These are phyloP conservation scores for Micromonas pusilla DNA, from an alignment of 139 green algal species.

Conservation along the genomic window DNA sequence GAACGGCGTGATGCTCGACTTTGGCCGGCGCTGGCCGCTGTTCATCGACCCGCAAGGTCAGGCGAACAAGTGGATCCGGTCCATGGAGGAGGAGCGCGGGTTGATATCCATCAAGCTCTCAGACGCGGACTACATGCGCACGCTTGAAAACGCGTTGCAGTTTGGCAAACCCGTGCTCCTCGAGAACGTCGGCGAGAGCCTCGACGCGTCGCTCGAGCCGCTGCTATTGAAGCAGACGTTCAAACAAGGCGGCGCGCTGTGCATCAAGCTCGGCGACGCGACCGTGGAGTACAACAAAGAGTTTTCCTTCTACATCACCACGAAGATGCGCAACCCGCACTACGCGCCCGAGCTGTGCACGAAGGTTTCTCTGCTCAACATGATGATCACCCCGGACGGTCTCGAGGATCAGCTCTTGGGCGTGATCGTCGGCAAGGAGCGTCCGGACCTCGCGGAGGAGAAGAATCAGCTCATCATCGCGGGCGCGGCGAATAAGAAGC, in stretches of 20 bases:
- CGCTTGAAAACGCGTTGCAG: constrained; percentile 71
- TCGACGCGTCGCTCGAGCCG: constrained; percentile 71
- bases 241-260: constrained; percentile 59
- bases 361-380: constrained; percentile 70
- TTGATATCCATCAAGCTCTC: constrained; percentile 64
- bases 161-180: constrained; percentile 73
- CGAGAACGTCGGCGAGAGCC: constrained; percentile 61
- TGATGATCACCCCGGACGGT: constrained; percentile 60
- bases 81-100: constrained; percentile 59
- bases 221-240: constrained; percentile 68
- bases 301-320: constrained; percentile 83
- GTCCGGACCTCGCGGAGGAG: constrained; percentile 74
- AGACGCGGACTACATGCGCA: constrained; percentile 60
- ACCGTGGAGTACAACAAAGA: constrained; percentile 72
- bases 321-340: constrained; percentile 78
- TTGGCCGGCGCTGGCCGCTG: constrained; percentile 61
- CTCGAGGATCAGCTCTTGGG: constrained; percentile 75
- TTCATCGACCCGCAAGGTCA: constrained; percentile 75
- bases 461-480: constrained; percentile 85
- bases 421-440: constrained; percentile 66
- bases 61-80: constrained; percentile 67
- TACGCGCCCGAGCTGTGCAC: constrained; percentile 77
- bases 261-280: constrained; percentile 81
- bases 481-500: constrained; percentile 63
- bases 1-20: constrained; percentile 69